Percentiles rank a stretch among this genome's conserved stretches.
Evolutionary conservation across 495 filamentous ascomycete species (phyloP).

Genomic region (Barbatosphaeria neglecta): DNA sequence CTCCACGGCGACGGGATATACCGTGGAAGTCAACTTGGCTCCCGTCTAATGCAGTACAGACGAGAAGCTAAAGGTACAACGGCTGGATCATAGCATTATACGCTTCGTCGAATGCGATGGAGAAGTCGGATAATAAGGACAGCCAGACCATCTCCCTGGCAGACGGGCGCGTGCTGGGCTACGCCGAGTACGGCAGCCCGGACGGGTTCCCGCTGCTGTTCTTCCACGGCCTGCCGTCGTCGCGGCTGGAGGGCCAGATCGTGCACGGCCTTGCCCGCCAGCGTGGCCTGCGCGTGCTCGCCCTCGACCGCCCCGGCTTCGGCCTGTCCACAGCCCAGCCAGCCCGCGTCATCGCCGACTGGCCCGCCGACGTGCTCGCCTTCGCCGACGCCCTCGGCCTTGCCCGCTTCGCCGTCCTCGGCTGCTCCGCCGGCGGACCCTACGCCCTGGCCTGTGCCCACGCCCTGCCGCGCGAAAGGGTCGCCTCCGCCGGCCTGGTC

Average conservation of each 20-base stretch:
- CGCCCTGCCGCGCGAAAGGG: conserved; percentile 15
- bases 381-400: conserved; percentile 25
- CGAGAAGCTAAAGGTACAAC: too few relatives aligned
- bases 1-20: too few relatives aligned
- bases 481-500: conserved; percentile 24
- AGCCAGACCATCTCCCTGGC: conserved; percentile 11
- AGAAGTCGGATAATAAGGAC: too few relatives aligned
- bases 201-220: conserved; percentile 24
- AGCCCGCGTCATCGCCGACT: conserved; percentile 24
- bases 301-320: conserved; percentile 31
- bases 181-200: conserved; percentile 27
- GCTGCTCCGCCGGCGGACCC: conserved; percentile 33
- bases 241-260: conserved; percentile 26
- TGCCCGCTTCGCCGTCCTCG: conserved; percentile 28
- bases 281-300: conserved; percentile 25
- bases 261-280: conserved; percentile 13
- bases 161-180: conserved; percentile 27
- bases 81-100: too few relatives aligned
- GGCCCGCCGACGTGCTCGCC: conserved; percentile 24
- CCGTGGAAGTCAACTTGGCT: too few relatives aligned
- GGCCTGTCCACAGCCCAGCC: conserved; percentile 29
- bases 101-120: too few relatives aligned
- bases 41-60: too few relatives aligned
- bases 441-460: conserved; percentile 35
- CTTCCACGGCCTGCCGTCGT: conserved; percentile 34